Conservation (phyloP, 352 stramenopile genomes). For the Phytophthora multivora region DNA sequence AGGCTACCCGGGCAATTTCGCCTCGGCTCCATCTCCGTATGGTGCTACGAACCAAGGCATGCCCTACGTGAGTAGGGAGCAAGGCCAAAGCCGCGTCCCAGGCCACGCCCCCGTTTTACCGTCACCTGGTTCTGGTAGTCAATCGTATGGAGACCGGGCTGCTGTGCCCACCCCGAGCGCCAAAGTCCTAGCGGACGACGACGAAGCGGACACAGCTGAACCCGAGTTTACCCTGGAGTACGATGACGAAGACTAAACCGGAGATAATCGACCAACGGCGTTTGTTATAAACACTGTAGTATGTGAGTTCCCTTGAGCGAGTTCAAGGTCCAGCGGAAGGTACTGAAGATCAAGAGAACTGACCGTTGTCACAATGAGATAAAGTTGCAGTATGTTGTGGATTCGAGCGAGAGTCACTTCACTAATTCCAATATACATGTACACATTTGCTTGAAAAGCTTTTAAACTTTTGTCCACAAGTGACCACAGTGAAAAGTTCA, state of each 20-base stretch:
- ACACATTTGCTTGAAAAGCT: not conserved
- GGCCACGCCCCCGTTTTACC: constrained; percentile 22
- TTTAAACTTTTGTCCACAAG: not conserved
- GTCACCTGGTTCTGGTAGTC: constrained; percentile 24
- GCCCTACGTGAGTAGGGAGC: constrained; percentile 23
- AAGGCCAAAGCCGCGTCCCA: constrained; percentile 29
- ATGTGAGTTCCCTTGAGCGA: not conserved
- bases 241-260: constrained; percentile 72
- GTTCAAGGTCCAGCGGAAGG: constrained; percentile 10
- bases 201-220: constrained; percentile 56
- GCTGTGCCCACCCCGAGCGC: constrained; percentile 3
- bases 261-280: constrained; percentile 27
- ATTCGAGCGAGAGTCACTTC: not conserved
- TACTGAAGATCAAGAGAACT: not conserved
- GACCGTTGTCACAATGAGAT: not conserved
- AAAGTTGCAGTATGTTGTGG: no score
- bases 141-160: constrained; percentile 18
- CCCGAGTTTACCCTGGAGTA: constrained; percentile 81
- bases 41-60: constrained; percentile 21
- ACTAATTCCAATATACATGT: constrained; percentile 13
- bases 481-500: not conserved
- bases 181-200: constrained; percentile 54
- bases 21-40: constrained; percentile 27
- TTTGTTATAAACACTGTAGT: constrained; percentile 28
- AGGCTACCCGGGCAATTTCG: constrained; percentile 21